phyloP scores from a whole-genome alignment of 768 basidiomycete species.

The Leccinum rimulosum region DNA sequence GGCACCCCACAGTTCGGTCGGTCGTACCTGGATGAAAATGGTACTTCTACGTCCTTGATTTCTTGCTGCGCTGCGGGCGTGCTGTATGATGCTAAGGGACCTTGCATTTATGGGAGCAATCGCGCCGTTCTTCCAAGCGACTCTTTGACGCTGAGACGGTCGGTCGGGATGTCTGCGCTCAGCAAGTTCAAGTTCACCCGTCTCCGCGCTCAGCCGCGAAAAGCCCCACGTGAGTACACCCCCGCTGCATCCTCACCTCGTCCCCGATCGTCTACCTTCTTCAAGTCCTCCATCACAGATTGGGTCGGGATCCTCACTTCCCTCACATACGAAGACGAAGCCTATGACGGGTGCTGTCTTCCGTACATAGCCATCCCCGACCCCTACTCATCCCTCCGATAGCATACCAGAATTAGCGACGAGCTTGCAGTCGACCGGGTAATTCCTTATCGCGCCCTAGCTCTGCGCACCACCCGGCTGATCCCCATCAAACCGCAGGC shows the following conservation, averaged over 20 bases:
- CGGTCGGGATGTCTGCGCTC: constrained; percentile 39
- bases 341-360: constrained; percentile 74
- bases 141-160: neutral
- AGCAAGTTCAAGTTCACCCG: constrained; percentile 44
- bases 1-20: too few species aligned
- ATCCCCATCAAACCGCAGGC: constrained; percentile 41
- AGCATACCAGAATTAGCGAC: constrained; percentile 94
- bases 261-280: constrained; percentile 7
- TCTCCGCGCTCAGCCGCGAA: constrained; percentile 65
- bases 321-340: constrained; percentile 67
- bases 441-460: constrained; percentile 2
- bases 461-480: constrained; percentile 4
- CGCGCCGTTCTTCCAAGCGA: neutral
- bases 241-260: neutral
- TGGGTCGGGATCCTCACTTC: constrained; percentile 93
- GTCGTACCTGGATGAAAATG: too few species aligned
- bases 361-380: neutral
- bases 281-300: constrained; percentile 87
- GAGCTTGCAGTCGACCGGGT: constrained; percentile 74
- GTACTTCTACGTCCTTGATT: neutral
- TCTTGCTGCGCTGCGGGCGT: too few species aligned
- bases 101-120: constrained; percentile 5
- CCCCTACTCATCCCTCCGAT: neutral
- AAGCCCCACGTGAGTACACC: constrained; percentile 62
- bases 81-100: constrained; percentile 2